Base-by-base conservation (phyloP, 805 yeast genomes). In the Ogataea methylovora region DNA sequence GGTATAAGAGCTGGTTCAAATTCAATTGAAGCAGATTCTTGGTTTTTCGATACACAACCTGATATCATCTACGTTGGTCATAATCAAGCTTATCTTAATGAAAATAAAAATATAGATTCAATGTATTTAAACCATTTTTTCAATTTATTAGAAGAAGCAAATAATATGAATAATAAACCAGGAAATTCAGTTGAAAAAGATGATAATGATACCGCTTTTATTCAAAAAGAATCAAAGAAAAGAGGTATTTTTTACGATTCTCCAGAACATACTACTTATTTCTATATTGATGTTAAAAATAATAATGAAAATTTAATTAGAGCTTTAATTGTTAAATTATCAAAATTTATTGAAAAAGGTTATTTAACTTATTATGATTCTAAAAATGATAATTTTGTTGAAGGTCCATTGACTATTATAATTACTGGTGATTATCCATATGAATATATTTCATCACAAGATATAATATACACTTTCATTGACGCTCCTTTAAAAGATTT, bases 1-100 rank as follows among this genome's bases (percentile, higher is more conserved):
- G 85, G 84, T 0, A 50, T 67, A 10, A 44, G 50, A 4, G 40
- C 48, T 16, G 87, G 85, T 2, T 64, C 71, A 24, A 61, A 63
- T 28, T 71, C 81, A 32, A 63, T 79, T 1, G 87, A 79, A 53
- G 79, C 79, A n/a, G 87, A 79, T 46, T 66, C 76, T 13, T 78
- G 81, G 82, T 54, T 44, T 33, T 61, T 64, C 34, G 53, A 57
- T 1, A 26, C 54, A 2, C 48, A 37, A 14, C 46, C 47, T 4
- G 46, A 41, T 10, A 16, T 27, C n/a, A 41, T 78, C n/a, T 76
- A 64, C 29, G 82, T 81, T 28, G 86, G 85, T 4, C 87, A 81
- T 50, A 74, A 70, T 42, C 60, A 58, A 36, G 58, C 56, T 4
- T 67, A 61, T 36, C 52, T 80, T 34, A 54, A 60, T 18, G 17